Conservation (phyloP, 805 yeast species). For the Candida pseudofarinosa region DNA sequence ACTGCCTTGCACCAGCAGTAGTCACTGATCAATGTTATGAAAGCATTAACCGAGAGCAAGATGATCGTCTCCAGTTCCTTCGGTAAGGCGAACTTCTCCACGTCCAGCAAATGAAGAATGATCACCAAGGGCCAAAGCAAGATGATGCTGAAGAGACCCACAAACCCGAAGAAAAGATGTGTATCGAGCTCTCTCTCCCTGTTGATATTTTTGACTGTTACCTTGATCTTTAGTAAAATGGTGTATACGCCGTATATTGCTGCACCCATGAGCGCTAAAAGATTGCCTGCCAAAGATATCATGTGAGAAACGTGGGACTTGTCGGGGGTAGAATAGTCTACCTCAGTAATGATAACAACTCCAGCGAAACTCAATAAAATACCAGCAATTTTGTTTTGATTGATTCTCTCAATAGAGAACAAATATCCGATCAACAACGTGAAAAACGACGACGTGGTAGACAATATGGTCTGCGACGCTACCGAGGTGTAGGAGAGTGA, state of each 20-base stretch:
- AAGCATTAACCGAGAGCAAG: slow-evolving; percentile 61
- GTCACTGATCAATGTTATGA: slow-evolving; percentile 81
- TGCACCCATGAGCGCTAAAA: slow-evolving; percentile 80
- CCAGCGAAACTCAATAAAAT: slow-evolving; percentile 72
- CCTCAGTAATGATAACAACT: slow-evolving; percentile 70
- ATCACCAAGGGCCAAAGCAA: slow-evolving; percentile 80
- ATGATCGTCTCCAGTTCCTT: slow-evolving; percentile 38
- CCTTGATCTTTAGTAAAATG: slow-evolving; percentile 69
- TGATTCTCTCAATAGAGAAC: slow-evolving; percentile 67
- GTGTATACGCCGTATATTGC: slow-evolving; percentile 89
- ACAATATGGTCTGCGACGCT: slow-evolving; percentile 87
- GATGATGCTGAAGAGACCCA: slow-evolving; percentile 76
- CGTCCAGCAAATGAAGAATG: slow-evolving; percentile 55
- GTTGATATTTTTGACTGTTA: slow-evolving; percentile 38
- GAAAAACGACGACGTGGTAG: slow-evolving; percentile 91
- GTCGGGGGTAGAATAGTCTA: slow-evolving; percentile 45
- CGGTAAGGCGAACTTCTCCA: slow-evolving; percentile 75
- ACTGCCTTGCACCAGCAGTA: slow-evolving; percentile 96
- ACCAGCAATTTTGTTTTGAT: slow-evolving; percentile 61
- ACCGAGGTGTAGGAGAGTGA: slow-evolving; percentile 86
- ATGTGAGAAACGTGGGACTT: slow-evolving; percentile 17
- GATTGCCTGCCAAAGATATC: slow-evolving; percentile 58
- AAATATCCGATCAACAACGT: slow-evolving; percentile 78
- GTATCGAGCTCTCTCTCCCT: slow-evolving; percentile 78
- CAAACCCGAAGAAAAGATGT: slow-evolving; percentile 89